These are phyloP conservation scores for Colletotrichum falcatum DNA, from an alignment of 2,329 filamentous ascomycete species.

Conservation along the genomic window DNA sequence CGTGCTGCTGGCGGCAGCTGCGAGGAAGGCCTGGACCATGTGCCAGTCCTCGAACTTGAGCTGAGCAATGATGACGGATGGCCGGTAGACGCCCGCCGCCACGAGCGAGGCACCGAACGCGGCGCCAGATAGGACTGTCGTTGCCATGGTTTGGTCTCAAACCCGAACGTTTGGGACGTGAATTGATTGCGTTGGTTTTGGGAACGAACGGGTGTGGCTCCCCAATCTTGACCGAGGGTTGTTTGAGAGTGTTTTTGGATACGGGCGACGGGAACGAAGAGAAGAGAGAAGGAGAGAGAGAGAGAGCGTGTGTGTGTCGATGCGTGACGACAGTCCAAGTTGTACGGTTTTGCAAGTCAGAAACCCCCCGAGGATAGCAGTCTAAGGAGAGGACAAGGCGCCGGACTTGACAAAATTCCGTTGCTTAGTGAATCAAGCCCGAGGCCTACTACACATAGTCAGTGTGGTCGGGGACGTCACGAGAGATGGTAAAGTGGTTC, in stretches of 20 bases:
- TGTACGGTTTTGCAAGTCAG: neutral
- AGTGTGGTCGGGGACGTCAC: conserved; percentile 18
- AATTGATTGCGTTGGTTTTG: neutral
- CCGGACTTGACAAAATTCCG: neutral
- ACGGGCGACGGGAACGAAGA: neutral
- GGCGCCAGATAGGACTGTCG: conserved; percentile 61
- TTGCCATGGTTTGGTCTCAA: conserved; percentile 43
- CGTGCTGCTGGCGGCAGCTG: conserved; percentile 72
- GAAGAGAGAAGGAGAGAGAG: neutral
- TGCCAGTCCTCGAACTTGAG: conserved; percentile 71
- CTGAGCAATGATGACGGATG: conserved; percentile 70
- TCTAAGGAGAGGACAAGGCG: neutral
- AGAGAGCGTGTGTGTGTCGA: no score
- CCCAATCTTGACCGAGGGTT: neutral
- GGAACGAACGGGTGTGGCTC: neutral
- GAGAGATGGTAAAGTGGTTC: conserved; percentile 23
- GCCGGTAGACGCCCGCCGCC: conserved; percentile 70
- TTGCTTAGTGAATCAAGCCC: conserved; percentile 22
- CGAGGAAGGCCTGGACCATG: conserved; percentile 74
- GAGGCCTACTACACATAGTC: neutral
- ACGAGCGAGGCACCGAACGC: conserved; percentile 72
- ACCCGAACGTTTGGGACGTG: neutral
- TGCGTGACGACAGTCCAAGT: neutral
- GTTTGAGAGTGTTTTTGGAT: neutral
- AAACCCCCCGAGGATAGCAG: no score